Base-by-base conservation (phyloP, 371 early-diverging fungal species). In the Choanephora cucurbitarum region DNA sequence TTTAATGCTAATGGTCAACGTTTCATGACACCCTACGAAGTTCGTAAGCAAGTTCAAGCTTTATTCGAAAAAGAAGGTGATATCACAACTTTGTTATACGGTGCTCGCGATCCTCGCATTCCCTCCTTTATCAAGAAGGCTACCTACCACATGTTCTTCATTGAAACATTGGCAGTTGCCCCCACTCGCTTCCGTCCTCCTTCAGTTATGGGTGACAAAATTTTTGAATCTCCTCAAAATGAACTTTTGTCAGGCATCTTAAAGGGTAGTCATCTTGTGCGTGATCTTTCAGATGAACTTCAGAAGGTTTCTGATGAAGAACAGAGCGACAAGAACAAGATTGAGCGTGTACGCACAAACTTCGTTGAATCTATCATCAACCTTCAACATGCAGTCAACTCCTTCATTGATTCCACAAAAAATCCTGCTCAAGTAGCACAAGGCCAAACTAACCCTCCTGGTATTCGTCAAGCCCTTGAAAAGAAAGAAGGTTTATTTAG, bases 401-500 rank as follows among this genome's bases (percentile, higher is more conserved):
- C 86, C 44, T 83, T 96, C 32, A 91, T 97, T 65, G 99, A 99
- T 78, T 88, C 86, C 31, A 84, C 97, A 18, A 94, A 92, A 73
- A 91, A 87, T 67, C 82, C 80, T 17, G 60, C 60, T n/a, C 59
- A 67, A 40, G 63, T 73, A 54, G 67, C 73, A 17, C 82, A 86
- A 52, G 84, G 86, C 58, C 67, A 79, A 52, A 57, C 69, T 9
- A 75, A 82, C 0, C 86, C 95, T 15, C 86, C 92, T 9, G 98
- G 98, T 66, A 93, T 99, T 51, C 92, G 95, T 44, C 99, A 99
- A 75, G 72, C 97, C 9, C 79, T 99, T 47, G 99, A 99, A 77
- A 99, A 99, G 91, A 99, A 99, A 83, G 99, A 99, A 70, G 99
- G 99, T 64, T 77, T 99, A 43, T 99, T 99, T 85, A 84, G 99